A percentile compares a stretch with the other conserved stretches of the same genome.
Evolutionary conservation across 169 alveolate species (phyloP).

Genomic region (Eimeria brunetti): DNA sequence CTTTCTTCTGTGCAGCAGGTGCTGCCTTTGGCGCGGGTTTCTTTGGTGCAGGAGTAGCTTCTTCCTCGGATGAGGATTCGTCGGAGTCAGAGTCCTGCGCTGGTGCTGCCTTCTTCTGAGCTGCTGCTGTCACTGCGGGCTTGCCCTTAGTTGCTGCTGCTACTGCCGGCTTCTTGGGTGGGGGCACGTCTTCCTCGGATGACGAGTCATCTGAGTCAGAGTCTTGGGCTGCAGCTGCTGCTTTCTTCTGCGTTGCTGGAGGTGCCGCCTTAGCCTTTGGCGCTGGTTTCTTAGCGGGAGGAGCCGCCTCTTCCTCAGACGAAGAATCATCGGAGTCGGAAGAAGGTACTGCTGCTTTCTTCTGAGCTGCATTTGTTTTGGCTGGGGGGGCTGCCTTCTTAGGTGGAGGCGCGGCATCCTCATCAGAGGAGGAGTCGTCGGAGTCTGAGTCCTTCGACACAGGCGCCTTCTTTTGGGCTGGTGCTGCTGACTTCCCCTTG

Average conservation of each 20-base stretch:
- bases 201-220: slow-evolving; percentile 57
- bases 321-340: slow-evolving; percentile 43
- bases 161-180: slow-evolving; percentile 27
- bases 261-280: slow-evolving; percentile 56
- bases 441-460: slow-evolving; percentile 21
- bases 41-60: not conserved
- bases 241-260: slow-evolving; percentile 8
- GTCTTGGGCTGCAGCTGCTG: slow-evolving; percentile 25
- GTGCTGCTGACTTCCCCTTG: slow-evolving; percentile 20
- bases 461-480: slow-evolving; percentile 27
- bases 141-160: slow-evolving; percentile 14
- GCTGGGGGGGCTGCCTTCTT: slow-evolving; percentile 12
- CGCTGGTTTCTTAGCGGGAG: slow-evolving; percentile 44
- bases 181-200: slow-evolving; percentile 3
- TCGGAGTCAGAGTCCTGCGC: slow-evolving; percentile 33
- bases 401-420: slow-evolving; percentile 13
- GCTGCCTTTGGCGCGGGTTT: slow-evolving; percentile 49
- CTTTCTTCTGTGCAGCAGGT: slow-evolving; percentile 12
- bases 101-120: slow-evolving; percentile 8
- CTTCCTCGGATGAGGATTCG: slow-evolving; percentile 45
- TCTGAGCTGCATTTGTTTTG: slow-evolving; percentile 19
- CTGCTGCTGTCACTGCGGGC: slow-evolving; percentile 15
- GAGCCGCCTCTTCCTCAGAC: slow-evolving; percentile 46
- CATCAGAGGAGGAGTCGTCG: slow-evolving; percentile 22
- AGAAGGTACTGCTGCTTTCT: not conserved